Evolutionary conservation across 805 yeast species (phyloP).

Genomic region (Spathaspora arborariae): DNA sequence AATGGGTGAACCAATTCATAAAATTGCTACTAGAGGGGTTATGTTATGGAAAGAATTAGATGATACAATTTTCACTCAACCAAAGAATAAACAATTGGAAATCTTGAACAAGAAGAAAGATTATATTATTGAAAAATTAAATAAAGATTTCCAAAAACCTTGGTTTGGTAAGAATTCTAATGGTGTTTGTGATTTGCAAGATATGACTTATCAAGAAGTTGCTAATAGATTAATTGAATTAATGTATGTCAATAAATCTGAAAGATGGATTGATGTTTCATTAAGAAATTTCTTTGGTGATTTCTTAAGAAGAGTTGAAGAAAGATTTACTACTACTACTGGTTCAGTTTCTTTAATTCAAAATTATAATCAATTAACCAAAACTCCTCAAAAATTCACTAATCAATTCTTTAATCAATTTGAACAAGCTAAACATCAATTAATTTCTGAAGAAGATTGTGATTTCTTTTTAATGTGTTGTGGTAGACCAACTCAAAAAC

Average conservation of each 20-base stretch:
- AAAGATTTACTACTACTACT: constrained; percentile 70
- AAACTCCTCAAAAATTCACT: constrained; percentile 56
- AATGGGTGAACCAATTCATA: constrained; percentile 99
- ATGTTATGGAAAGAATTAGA: constrained; percentile 96
- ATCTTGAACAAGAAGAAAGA: constrained; percentile 81
- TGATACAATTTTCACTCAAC: constrained; percentile 85
- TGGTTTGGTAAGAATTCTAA: constrained; percentile 87
- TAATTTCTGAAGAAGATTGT: constrained; percentile 91
- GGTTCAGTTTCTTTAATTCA: constrained; percentile 67
- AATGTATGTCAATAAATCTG: constrained; percentile 73
- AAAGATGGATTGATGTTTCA: constrained; percentile 84
- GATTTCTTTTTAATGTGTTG: constrained; percentile 87
- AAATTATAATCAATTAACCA: constrained; percentile 61
- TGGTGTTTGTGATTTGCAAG: constrained; percentile 86
- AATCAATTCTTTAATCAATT: constrained; percentile 61
- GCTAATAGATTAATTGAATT: constrained; percentile 83
- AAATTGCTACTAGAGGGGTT: constrained; percentile 97
- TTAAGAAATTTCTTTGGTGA: constrained; percentile 85
- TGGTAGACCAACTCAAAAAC: constrained; percentile 84
- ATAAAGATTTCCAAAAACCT: constrained; percentile 95
- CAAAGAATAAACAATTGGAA: constrained; percentile 81
- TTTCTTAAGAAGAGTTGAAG: constrained; percentile 91
- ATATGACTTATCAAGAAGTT: constrained; percentile 93
- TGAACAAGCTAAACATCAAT: constrained; percentile 74
- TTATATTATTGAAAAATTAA: constrained; percentile 78